Conservation (phyloP, 1,139 yeast species). For the Debaryomyces coudertii region DNA sequence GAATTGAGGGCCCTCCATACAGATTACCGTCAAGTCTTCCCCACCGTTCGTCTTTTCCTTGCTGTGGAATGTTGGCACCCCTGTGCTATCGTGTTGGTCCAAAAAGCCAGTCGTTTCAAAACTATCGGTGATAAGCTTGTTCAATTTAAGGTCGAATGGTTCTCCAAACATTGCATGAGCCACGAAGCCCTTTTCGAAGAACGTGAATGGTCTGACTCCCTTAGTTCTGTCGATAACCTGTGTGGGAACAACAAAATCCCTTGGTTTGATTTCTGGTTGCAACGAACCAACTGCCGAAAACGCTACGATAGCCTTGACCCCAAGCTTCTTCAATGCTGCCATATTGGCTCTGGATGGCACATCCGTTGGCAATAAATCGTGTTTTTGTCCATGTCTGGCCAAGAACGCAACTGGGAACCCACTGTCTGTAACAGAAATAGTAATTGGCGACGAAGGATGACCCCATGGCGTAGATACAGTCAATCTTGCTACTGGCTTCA, state of each 20-base stretch:
- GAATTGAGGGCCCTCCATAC: conserved; percentile 99
- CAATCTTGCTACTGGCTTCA: conserved; percentile 82
- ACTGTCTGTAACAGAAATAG: conserved; percentile 71
- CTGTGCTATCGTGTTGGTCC: conserved; percentile 47
- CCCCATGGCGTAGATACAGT: conserved; percentile 96
- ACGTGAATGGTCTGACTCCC: conserved; percentile 89
- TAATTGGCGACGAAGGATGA: conserved; percentile 89
- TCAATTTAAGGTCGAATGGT: conserved; percentile 82
- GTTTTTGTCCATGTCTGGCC: conserved; percentile 92
- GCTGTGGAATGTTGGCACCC: conserved; percentile 57
- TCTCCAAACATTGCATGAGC: conserved; percentile 98
- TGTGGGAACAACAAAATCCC: conserved; percentile 93
- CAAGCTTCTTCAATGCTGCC: conserved; percentile 87
- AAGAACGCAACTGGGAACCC: conserved; percentile 92
- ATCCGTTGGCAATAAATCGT: conserved; percentile 85
- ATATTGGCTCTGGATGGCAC: conserved; percentile 95
- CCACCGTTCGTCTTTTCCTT: conserved; percentile 49
- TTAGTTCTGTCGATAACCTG: conserved; percentile 97
- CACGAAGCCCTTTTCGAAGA: conserved; percentile 89
- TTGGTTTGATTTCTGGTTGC: conserved; percentile 83
- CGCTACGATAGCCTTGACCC: conserved; percentile 87
- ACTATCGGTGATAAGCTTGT: conserved; percentile 61
- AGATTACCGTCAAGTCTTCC: conserved; percentile 80
- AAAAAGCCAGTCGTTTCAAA: conserved; percentile 57
- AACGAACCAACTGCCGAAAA: conserved; percentile 97